Evolutionary conservation across 495 filamentous ascomycete species (phyloP), one percentile per base, ranked within the genome.

Genomic region (Neurospora sp.): DNA sequence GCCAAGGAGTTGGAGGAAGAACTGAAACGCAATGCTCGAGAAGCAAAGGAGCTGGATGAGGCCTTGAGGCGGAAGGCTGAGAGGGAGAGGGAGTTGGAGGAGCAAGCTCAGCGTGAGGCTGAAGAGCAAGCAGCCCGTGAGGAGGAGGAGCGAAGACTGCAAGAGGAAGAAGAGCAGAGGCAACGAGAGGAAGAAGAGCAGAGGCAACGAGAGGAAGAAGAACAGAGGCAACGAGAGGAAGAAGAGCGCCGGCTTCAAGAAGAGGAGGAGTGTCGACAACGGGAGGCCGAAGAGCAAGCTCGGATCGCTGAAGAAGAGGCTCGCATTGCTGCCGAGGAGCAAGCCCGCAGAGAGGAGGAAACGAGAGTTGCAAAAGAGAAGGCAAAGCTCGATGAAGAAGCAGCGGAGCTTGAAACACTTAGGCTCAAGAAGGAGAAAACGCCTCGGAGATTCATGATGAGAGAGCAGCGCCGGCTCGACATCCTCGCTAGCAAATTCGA

Each of bases 161-260:
- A 74, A 12, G 80, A 84, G 72, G 78, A 75, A 10, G 81, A 85
- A 61, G 81, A 85, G 75, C 40, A 77, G 69, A 75, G 69, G 4
- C 75, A 42, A 9, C 71, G 68, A 1, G 78, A 79, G 65, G 75
- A 73, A 35, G 72, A 74, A 65, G 69, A 72, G 40, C 27, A 77
- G 69, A 75, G 69, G 4, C 75, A 42, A 9, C 71, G 68, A 12
- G 80, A 84, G 72, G 78, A 75, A 10, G 81, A 85, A 61, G 81
- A 85, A 74, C 40, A 77, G 69, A 75, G 69, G 4, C 75, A 42
- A 9, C 71, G 68, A 1, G 78, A 79, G 65, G 75, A 73, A 35
- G 72, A 74, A 65, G 69, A 72, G 40, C 27, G 53, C 9, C 53
- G 53, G 8, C 53, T 35, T 35, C 12, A 65, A 65, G 31, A 42